Evolutionary conservation across 176 grass and related monocot species (phyloP).

Genomic region (Oryza nivara): DNA sequence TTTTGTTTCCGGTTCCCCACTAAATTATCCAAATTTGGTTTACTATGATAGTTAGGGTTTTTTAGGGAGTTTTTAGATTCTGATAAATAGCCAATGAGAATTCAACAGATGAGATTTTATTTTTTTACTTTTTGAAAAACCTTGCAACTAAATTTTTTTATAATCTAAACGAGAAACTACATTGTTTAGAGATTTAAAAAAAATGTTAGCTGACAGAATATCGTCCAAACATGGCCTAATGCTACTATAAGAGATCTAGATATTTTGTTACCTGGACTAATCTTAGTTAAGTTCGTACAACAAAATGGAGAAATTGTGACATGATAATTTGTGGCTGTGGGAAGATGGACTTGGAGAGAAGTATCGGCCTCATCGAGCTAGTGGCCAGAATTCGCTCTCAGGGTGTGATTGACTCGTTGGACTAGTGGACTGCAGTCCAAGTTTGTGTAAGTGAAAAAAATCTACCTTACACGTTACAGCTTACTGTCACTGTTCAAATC

Average conservation of each 20-base stretch:
- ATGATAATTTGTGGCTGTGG: conserved; percentile 45
- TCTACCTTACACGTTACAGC: not conserved
- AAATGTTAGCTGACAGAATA: no score
- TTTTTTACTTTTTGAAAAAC: no score
- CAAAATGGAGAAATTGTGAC: not conserved
- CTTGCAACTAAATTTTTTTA: no score
- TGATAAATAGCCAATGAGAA: no score
- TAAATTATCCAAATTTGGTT: not conserved
- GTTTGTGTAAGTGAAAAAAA: not conserved
- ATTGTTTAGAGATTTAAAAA: no score
- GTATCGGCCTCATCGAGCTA: conserved; percentile 22
- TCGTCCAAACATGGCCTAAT: no score
- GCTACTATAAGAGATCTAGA: not conserved
- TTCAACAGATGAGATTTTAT: no score
- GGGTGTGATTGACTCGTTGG: not conserved
- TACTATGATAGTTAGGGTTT: no score
- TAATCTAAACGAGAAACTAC: no score
- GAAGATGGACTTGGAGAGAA: conserved; percentile 16
- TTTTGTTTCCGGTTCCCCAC: not conserved
- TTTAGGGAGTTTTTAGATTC: no score
- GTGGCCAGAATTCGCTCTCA: conserved; percentile 35
- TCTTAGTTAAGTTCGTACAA: not conserved
- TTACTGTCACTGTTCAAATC: not conserved
- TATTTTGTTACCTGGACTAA: not conserved
- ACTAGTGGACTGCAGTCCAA: not conserved